Base-by-base conservation (phyloP, 768 basidiomycete genomes). In the Agrocybe pediades region DNA sequence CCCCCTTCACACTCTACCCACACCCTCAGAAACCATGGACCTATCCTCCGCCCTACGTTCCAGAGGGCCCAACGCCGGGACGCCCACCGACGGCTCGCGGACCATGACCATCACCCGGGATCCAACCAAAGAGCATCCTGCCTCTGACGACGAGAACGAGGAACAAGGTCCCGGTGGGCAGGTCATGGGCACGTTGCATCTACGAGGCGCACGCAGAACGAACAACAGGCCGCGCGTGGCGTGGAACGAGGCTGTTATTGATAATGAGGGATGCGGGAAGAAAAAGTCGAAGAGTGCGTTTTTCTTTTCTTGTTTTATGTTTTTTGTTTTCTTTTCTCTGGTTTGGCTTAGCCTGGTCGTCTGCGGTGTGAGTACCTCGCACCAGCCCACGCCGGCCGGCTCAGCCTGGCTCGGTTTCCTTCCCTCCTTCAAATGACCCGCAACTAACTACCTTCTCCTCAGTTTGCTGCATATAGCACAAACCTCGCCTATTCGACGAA, bases 381-480 rank as follows among this genome's bases (percentile, higher is more conserved):
- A n/a, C n/a, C n/a, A n/a, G n/a, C n/a, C n/a, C n/a, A n/a, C n/a
- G n/a, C n/a, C n/a, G n/a, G n/a, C n/a, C n/a, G n/a, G n/a, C n/a
- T n/a, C n/a, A n/a, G n/a, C n/a, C n/a, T n/a, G n/a, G n/a, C n/a
- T n/a, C n/a, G n/a, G n/a, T n/a, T n/a, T n/a, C n/a, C n/a, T n/a
- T n/a, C n/a, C n/a, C n/a, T n/a, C n/a, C n/a, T 36, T n/a, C 33
- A 36, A 36, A 11, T n/a, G n/a, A 36, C n/a, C n/a, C n/a, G 11
- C 39, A 9, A 42, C 13, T 16, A 16, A 27, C 26, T 43, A 25
- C 21, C n/a, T 36, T n/a, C 58, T 20, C 7, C 49, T 6, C 54
- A 98, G 95, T 97, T 46, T 98, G 95, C 68, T 98, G 95, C 68
- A 96, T 98, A 64, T 96, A 95, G 64, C 92, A 94, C 66, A 90